Percentiles rank a stretch among this genome's conserved stretches.
Conservation (phyloP, 2,329 filamentous ascomycete species). For the Capronia epimyces region DNA sequence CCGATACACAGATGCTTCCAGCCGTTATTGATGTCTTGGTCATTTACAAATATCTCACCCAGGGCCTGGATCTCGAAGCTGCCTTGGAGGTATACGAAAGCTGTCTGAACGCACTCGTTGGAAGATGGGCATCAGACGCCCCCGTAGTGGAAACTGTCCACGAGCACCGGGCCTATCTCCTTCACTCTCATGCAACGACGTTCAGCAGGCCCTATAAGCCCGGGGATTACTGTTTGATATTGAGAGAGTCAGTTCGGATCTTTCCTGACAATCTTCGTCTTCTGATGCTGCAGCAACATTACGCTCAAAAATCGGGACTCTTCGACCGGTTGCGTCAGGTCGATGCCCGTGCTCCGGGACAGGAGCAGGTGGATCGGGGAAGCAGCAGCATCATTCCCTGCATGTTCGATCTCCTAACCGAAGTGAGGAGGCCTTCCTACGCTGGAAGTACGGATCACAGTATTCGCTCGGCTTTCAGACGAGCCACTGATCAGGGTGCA, state of each 20-base stretch:
- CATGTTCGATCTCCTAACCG: slow-evolving; percentile 52
- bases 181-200: slow-evolving; percentile 60
- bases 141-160: slow-evolving; percentile 12
- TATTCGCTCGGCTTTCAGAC: slow-evolving; percentile 52
- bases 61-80: slow-evolving; percentile 32
- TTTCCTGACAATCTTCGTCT: slow-evolving; percentile 77
- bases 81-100: slow-evolving; percentile 37
- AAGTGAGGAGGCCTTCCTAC: slow-evolving; percentile 44
- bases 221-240: slow-evolving; percentile 55
- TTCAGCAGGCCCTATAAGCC: slow-evolving; percentile 61
- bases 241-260: slow-evolving; percentile 54
- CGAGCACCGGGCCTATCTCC: slow-evolving; percentile 40
- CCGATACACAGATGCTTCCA: slow-evolving; percentile 44
- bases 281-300: slow-evolving; percentile 65
- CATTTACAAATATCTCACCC: slow-evolving; percentile 62
- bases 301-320: slow-evolving; percentile 65
- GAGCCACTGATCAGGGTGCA: slow-evolving; percentile 36
- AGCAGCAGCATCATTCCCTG: slow-evolving; percentile 28
- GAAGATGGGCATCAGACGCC: not conserved
- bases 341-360: slow-evolving; percentile 29
- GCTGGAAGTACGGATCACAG: slow-evolving; percentile 48
- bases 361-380: slow-evolving; percentile 28
- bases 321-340: slow-evolving; percentile 70
- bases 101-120: not conserved
- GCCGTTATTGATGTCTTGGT: slow-evolving; percentile 58